Conservation (phyloP, 2,329 filamentous ascomycete genomes). For the Annulohypoxylon truncatum region DNA sequence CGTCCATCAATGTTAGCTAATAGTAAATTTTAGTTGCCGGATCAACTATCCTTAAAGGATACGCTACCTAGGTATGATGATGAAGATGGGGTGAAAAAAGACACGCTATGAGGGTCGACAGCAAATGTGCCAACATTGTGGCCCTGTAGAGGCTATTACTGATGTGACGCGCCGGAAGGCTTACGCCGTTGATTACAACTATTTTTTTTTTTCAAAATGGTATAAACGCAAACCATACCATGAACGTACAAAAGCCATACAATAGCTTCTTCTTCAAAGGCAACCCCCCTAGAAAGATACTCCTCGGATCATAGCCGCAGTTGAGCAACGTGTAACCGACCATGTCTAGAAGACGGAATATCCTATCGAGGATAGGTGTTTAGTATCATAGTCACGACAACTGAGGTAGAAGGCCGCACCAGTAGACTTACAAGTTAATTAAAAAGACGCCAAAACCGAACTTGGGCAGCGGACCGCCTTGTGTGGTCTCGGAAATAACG, state of each 20-base stretch:
- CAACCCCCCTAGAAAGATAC: conserved; percentile 44
- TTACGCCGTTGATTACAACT: conserved; percentile 25
- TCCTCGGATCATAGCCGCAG: conserved; percentile 48
- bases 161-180: conserved; percentile 18
- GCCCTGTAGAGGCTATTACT: conserved; percentile 15
- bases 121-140: conserved; percentile 13
- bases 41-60: background rate
- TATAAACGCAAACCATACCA: conserved; percentile 51
- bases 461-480: conserved; percentile 43
- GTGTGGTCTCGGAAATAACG: conserved; percentile 38
- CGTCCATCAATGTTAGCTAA: background rate
- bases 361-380: conserved; percentile 33
- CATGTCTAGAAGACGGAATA: conserved; percentile 48
- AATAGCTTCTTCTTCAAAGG: conserved; percentile 42
- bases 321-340: conserved; percentile 48
- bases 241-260: conserved; percentile 47
- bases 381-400: conserved; percentile 1
- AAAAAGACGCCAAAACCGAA: conserved; percentile 49
- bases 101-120: conserved; percentile 13
- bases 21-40: background rate
- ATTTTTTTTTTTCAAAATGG: conserved; percentile 44
- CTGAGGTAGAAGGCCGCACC: background rate
- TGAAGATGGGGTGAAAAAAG: conserved; percentile 1
- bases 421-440: conserved; percentile 48
- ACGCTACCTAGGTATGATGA: conserved; percentile 1